These are phyloP conservation scores for Zygoascus hellenicus DNA, from an alignment of 1,139 yeast species.

Conservation along the genomic window DNA sequence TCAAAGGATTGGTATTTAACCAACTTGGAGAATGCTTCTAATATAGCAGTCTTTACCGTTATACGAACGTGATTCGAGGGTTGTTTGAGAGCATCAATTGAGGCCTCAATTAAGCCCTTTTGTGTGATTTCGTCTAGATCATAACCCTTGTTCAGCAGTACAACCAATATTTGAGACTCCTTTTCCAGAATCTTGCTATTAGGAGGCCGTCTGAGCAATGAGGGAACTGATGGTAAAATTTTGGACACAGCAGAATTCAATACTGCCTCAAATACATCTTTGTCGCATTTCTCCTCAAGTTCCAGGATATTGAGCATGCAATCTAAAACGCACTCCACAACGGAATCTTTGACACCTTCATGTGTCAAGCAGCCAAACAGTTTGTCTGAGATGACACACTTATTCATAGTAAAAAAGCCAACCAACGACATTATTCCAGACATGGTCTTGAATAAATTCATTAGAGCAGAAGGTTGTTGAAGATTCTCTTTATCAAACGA, in stretches of 20 bases:
- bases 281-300: conserved; percentile 41
- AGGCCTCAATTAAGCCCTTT: conserved; percentile 49
- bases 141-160: conserved; percentile 53
- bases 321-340: conserved; percentile 50
- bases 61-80: conserved; percentile 51
- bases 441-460: conserved; percentile 64
- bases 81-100: conserved; percentile 58
- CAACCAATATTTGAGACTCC: conserved; percentile 51
- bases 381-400: conserved; percentile 50
- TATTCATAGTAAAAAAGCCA: conserved; percentile 43
- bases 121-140: conserved; percentile 56
- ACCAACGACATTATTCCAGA: conserved; percentile 47
- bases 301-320: conserved; percentile 47
- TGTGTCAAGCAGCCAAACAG: conserved; percentile 51
- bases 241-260: conserved; percentile 25
- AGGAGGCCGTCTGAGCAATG: conserved; percentile 22
- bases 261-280: conserved; percentile 24
- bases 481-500: conserved; percentile 70
- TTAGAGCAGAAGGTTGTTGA: conserved; percentile 74
- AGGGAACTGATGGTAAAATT: conserved; percentile 27
- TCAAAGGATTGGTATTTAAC: conserved; percentile 50
- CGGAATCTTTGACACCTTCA: conserved; percentile 60
- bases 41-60: conserved; percentile 52
- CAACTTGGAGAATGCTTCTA: conserved; percentile 53
- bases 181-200: conserved; percentile 39